Conservation (phyloP, 768 basidiomycete species). For the Macrolepiota dolichaula region DNA sequence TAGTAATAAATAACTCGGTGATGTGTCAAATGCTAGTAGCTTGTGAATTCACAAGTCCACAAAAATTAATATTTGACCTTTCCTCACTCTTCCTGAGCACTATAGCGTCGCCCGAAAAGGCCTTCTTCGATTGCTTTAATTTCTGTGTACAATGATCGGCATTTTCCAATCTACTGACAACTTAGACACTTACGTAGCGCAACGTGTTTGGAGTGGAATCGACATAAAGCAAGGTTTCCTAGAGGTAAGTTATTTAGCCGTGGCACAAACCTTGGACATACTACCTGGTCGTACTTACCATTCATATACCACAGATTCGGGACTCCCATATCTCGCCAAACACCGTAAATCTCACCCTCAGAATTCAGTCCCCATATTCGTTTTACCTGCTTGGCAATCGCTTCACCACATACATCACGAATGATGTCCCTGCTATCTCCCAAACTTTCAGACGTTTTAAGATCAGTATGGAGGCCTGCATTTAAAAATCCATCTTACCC, state of each 20-base stretch:
- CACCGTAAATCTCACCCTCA: slow-evolving; percentile 60
- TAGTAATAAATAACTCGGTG: too few relatives aligned
- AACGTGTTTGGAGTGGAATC: slow-evolving; percentile 67
- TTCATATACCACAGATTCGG: slow-evolving; percentile 58
- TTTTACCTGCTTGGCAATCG: slow-evolving; percentile 40
- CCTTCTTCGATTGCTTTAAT: slow-evolving; percentile 63
- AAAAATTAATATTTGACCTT: too few relatives aligned
- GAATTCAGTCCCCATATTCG: slow-evolving; percentile 58
- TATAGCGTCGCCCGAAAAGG: slow-evolving; percentile 6
- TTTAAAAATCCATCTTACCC: slow-evolving; percentile 34
- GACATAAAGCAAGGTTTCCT: slow-evolving; percentile 58
- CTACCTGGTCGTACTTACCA: slow-evolving; percentile 31
- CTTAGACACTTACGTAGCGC: slow-evolving; percentile 55
- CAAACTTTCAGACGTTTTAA: slow-evolving; percentile 29
- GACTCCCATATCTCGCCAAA: slow-evolving; percentile 49
- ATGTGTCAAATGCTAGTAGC: too few relatives aligned
- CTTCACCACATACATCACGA: slow-evolving; percentile 42
- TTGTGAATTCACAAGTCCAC: too few relatives aligned
- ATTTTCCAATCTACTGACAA: background rate
- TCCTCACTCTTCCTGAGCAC: background rate
- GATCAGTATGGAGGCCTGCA: background rate
- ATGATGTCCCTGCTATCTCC: slow-evolving; percentile 39
- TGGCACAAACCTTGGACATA: background rate
- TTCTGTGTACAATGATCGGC: slow-evolving; percentile 34
- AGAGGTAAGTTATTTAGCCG: background rate